Evolutionary conservation across 2,329 filamentous ascomycete species (phyloP).

Genomic region (Botrytis fragariae): DNA sequence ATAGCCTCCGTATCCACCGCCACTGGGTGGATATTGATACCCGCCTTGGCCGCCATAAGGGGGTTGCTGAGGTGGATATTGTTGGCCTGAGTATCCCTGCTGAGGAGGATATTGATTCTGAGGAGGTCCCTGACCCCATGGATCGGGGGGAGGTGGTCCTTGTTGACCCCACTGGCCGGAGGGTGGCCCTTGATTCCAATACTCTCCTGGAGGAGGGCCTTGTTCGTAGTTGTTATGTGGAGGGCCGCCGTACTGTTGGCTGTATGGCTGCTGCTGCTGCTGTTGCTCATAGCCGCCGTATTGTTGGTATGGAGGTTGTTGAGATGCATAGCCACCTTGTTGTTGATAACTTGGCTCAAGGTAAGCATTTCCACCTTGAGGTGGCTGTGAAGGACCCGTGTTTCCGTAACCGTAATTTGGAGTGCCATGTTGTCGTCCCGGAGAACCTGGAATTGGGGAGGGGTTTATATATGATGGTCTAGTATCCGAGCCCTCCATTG

Average conservation of each 20-base stretch:
- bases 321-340: constrained; percentile 23
- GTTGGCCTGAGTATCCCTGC: not conserved
- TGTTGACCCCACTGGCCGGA: constrained; percentile 7
- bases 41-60: constrained; percentile 23
- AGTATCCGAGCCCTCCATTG: constrained; percentile 51
- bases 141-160: constrained; percentile 9
- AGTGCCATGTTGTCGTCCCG: constrained; percentile 23
- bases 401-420: constrained; percentile 35
- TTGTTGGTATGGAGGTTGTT: constrained; percentile 22
- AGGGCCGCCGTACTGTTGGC: constrained; percentile 20
- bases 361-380: constrained; percentile 29
- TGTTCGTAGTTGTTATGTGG: constrained; percentile 26
- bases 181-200: constrained; percentile 22
- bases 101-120: constrained; percentile 14
- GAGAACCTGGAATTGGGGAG: constrained; percentile 31
- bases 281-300: constrained; percentile 9
- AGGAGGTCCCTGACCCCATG: constrained; percentile 14
- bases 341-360: constrained; percentile 27
- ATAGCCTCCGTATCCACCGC: constrained; percentile 14
- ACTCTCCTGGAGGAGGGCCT: constrained; percentile 2
- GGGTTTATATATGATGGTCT: constrained; percentile 34
- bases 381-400: constrained; percentile 23
- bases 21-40: constrained; percentile 9
- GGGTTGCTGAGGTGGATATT: constrained; percentile 27
- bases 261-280: constrained; percentile 24